Base-by-base conservation (phyloP, 768 basidiomycete species). In the Infundibulicybe gibba region DNA sequence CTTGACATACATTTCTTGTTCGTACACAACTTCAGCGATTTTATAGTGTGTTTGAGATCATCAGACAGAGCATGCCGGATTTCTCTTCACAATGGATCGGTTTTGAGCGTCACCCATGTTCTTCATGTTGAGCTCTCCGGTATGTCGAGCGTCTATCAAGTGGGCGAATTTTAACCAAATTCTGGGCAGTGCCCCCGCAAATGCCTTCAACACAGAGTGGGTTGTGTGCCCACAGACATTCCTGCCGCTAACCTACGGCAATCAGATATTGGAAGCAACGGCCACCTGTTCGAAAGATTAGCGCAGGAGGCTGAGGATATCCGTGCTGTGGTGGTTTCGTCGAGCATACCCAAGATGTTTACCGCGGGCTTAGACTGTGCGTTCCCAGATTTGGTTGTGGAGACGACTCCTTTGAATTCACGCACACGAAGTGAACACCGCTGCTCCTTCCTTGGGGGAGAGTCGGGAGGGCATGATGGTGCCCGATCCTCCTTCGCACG, bases 361-460 rank as follows among this genome's bases (percentile, higher is more conserved):
- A 87, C 86, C 0, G 92, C 90, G 1, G 93, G 94, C 0, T 63
- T 95, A 5, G 93, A 95, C 60, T 60, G 92, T 90, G 52, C 25
- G 72, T 62, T 13, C 55, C 16, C 3, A 35, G n/a, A n/a, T n/a
- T n/a, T n/a, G n/a, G n/a, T n/a, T n/a, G n/a, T n/a, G n/a, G n/a
- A n/a, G n/a, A n/a, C n/a, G n/a, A n/a, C n/a, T n/a, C n/a, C n/a
- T n/a, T n/a, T n/a, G n/a, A n/a, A n/a, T 25, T 25, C 25, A 25
- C 25, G 8, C 8, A 4, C 25, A 25, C 8, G 25, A 25, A 25
- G 25, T 32, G 74, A 66, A 75, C 25, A 50, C 53, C 14, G 63
- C 68, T 15, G 67, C 64, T 3, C 56, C 2, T 51, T 51, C 2
- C 51, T 70, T 1, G 61, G 60, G 0, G 47, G 48, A 6, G 54